Conservation (phyloP, 176 grass and related monocot species). For the Eleusine coracana region DNA sequence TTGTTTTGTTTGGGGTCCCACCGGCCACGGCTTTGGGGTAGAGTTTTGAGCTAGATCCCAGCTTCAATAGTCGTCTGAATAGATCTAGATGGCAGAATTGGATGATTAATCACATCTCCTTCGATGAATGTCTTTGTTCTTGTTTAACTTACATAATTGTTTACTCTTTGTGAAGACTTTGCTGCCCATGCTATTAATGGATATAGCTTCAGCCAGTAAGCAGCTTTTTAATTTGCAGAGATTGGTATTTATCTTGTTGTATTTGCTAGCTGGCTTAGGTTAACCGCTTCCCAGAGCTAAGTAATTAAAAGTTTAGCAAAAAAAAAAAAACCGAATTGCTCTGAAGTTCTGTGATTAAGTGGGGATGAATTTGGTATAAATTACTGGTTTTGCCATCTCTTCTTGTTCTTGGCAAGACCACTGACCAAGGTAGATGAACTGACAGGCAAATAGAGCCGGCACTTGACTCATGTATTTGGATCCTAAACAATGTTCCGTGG, state of each 20-base stretch:
- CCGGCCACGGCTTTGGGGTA: background rate
- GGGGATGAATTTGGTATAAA: background rate
- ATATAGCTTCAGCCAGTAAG: background rate
- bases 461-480: conserved; percentile 20
- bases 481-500: background rate
- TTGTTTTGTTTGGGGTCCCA: background rate
- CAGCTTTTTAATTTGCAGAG: background rate
- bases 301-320: background rate
- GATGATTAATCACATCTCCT: background rate
- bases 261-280: background rate
- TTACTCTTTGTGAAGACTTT: background rate
- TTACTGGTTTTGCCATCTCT: background rate
- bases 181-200: background rate
- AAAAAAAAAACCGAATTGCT: background rate
- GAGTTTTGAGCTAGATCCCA: background rate
- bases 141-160: background rate
- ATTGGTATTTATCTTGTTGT: background rate
- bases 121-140: background rate
- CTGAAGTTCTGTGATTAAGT: background rate
- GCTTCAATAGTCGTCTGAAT: background rate
- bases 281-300: background rate
- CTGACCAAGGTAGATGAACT: conserved; percentile 6
- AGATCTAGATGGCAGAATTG: conserved; percentile 4
- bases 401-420: conserved; percentile 12
- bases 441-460: background rate